These are phyloP conservation scores for Fusarium hainanense DNA, from an alignment of 2,329 filamentous ascomycete species.

Conservation along the genomic window DNA sequence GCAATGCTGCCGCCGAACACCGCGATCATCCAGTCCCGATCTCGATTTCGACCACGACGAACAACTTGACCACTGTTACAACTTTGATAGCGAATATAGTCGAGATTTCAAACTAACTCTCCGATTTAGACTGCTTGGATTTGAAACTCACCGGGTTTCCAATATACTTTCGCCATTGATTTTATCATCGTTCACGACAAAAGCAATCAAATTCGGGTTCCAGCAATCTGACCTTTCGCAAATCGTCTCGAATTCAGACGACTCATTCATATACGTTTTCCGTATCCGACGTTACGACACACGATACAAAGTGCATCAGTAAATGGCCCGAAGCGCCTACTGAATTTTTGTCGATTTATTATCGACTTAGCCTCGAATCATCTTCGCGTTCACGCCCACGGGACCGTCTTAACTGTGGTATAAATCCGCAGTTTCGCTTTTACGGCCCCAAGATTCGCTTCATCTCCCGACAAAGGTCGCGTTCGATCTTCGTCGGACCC, in stretches of 20 bases:
- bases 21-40: neutral
- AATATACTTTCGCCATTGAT: conserved; percentile 17
- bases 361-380: conserved; percentile 24
- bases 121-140: conserved; percentile 20
- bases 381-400: conserved; percentile 1
- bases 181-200: conserved; percentile 26
- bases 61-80: neutral
- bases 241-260: conserved; percentile 11
- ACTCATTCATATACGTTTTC: conserved; percentile 27
- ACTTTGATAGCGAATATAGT: neutral
- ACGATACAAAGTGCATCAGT: conserved; percentile 37
- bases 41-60: neutral
- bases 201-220: conserved; percentile 23
- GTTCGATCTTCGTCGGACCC: conserved; percentile 55
- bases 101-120: conserved; percentile 10
- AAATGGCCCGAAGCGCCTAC: conserved; percentile 50
- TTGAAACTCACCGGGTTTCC: conserved; percentile 20
- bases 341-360: conserved; percentile 39
- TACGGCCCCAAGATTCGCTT: conserved; percentile 35
- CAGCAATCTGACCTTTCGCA: conserved; percentile 7
- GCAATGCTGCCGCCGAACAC: neutral
- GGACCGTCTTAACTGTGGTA: conserved; percentile 36
- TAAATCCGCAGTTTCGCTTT: conserved; percentile 20
- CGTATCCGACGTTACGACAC: conserved; percentile 36
- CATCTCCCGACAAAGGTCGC: conserved; percentile 53